Evolutionary conservation across 352 stramenopile genomes (phyloP).

Genomic region (Phytophthora melonis): DNA sequence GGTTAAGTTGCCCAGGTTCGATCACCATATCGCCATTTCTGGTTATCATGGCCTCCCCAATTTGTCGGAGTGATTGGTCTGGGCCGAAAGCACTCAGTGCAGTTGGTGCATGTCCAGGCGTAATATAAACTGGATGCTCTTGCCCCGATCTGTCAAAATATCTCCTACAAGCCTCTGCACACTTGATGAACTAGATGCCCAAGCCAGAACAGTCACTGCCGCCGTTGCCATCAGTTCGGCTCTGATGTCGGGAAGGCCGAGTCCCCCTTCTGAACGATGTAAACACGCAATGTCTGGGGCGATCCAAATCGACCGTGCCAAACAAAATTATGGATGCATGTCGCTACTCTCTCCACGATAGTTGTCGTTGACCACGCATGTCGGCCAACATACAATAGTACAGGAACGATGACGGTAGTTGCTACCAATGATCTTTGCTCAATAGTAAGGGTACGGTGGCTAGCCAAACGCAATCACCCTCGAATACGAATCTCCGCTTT

Average conservation of each 20-base stretch:
- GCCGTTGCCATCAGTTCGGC: not conserved
- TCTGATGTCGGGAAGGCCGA: not conserved
- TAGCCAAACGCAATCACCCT: not conserved
- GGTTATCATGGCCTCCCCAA: not conserved
- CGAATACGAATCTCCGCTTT: not conserved
- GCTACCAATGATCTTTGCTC: not conserved
- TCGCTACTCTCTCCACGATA: not conserved
- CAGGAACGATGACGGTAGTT: not conserved
- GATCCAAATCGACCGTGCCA: not conserved
- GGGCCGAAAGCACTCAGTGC: not conserved
- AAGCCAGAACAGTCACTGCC: not conserved
- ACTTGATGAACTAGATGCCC: not conserved
- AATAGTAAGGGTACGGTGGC: not conserved
- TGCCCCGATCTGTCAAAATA: not conserved
- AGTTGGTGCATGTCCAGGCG: not conserved
- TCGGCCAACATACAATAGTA: not conserved
- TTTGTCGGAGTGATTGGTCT: not conserved
- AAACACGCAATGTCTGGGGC: not conserved
- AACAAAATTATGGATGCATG: not conserved
- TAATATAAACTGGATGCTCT: not conserved
- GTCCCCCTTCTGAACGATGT: not conserved
- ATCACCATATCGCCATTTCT: not conserved
- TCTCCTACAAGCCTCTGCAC: not conserved
- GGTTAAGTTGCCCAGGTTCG: not conserved
- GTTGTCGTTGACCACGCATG: not conserved